phyloP scores from a whole-genome alignment of 352 stramenopile genomes.

The Blastocystis sp. region DNA sequence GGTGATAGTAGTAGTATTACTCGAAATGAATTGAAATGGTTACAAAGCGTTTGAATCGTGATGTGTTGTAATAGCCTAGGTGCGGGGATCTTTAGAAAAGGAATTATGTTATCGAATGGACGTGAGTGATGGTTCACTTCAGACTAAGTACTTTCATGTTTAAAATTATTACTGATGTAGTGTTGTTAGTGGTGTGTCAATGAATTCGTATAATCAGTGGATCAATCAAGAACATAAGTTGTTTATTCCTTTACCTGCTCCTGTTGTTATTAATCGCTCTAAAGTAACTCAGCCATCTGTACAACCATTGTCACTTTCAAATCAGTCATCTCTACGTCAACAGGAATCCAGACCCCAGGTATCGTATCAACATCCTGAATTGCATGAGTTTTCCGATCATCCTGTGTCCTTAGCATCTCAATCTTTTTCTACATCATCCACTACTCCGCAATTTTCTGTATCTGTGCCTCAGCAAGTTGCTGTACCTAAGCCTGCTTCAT shows the following conservation, averaged over 20 bases:
- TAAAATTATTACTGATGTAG: neutral
- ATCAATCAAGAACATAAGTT: neutral
- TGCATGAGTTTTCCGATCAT: neutral
- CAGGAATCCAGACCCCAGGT: neutral
- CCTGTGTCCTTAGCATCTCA: neutral
- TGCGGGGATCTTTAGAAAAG: neutral
- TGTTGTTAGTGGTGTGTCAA: neutral
- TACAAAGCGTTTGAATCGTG: neutral
- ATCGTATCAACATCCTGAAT: neutral
- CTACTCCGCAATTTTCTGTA: neutral
- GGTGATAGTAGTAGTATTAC: neutral
- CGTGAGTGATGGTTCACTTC: neutral
- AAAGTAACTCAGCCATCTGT: neutral
- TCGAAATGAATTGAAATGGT: neutral
- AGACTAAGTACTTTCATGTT: neutral
- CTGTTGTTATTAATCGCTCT: neutral
- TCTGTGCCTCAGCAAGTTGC: neutral
- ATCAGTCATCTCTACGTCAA: neutral
- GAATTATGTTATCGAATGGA: constrained; percentile 4
- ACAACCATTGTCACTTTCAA: neutral
- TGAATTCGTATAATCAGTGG: neutral
- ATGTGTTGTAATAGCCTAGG: neutral
- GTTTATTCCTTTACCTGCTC: neutral
- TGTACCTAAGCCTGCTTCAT: neutral
- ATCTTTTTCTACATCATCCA: neutral